phyloP scores from a whole-genome alignment of 305 asterid genomes.

The Fraxinus greggii region DNA sequence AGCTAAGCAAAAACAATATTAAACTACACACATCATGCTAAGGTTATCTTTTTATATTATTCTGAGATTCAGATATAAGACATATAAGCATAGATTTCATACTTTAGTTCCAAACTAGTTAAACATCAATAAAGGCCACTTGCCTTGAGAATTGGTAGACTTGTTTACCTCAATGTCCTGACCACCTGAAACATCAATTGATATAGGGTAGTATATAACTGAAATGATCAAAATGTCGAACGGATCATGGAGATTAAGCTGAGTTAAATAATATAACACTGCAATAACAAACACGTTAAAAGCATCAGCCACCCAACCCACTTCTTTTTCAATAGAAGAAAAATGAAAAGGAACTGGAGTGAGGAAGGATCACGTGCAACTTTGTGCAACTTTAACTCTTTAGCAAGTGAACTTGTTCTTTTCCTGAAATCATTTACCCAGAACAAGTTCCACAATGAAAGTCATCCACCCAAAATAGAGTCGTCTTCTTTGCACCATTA shows the following conservation, averaged over 20 bases:
- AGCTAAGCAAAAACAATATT: not conserved
- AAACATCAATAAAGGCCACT: conserved; percentile 21
- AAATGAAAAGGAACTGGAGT: not conserved
- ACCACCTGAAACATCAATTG: conserved; percentile 46
- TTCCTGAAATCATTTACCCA: not conserved
- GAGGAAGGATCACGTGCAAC: not conserved
- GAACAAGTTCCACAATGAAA: not conserved
- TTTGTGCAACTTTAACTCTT: not conserved
- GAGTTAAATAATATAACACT: not conserved
- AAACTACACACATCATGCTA: not conserved
- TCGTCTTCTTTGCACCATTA: not conserved
- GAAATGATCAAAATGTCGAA: not conserved
- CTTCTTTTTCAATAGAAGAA: not conserved
- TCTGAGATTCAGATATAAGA: not conserved
- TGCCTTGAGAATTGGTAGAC: conserved; percentile 66
- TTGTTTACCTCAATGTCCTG: conserved; percentile 64
- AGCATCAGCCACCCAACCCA: not conserved
- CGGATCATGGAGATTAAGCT: not conserved
- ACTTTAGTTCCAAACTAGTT: not conserved
- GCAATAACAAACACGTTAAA: not conserved
- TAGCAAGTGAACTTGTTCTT: not conserved
- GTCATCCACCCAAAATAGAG: not conserved
- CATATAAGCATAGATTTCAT: not conserved
- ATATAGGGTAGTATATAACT: not conserved
- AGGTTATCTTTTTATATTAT: not conserved